A percentile compares a stretch with the other conserved stretches of the same genome.
phyloP scores from a whole-genome alignment of 352 stramenopile genomes.

The Pythium periplocum region DNA sequence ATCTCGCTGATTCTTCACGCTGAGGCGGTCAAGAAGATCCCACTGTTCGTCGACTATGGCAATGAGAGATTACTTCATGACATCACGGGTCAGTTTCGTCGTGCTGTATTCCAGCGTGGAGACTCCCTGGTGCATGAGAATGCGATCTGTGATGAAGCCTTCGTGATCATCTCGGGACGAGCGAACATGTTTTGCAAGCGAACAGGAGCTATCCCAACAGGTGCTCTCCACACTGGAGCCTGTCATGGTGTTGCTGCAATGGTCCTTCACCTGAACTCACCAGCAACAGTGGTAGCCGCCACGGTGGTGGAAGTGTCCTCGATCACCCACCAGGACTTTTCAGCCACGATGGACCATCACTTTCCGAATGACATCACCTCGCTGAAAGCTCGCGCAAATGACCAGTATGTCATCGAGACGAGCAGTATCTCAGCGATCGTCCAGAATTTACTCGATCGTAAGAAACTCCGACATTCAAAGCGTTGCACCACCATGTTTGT shows the following conservation, averaged over 20 bases:
- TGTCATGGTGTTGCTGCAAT: slow-evolving; percentile 66
- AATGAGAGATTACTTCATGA: slow-evolving; percentile 57
- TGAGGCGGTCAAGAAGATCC: slow-evolving; percentile 53
- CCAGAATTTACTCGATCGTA: slow-evolving; percentile 37
- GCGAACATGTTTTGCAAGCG: slow-evolving; percentile 56
- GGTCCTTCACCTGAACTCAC: slow-evolving; percentile 48
- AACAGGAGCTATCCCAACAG: slow-evolving; percentile 29
- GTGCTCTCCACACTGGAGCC: slow-evolving; percentile 43
- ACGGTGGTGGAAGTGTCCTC: slow-evolving; percentile 50
- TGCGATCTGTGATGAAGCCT: slow-evolving; percentile 64
- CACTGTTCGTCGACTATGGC: slow-evolving; percentile 46
- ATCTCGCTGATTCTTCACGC: slow-evolving; percentile 73
- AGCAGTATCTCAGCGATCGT: slow-evolving; percentile 42
- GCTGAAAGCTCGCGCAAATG: slow-evolving; percentile 29
- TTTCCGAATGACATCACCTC: slow-evolving; percentile 39
- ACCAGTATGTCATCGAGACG: slow-evolving; percentile 44
- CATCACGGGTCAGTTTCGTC: slow-evolving; percentile 64
- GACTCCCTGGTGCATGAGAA: slow-evolving; percentile 53
- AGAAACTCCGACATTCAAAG: slow-evolving; percentile 42
- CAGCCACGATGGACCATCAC: slow-evolving; percentile 34
- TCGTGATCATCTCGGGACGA: slow-evolving; percentile 53
- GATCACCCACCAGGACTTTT: slow-evolving; percentile 43
- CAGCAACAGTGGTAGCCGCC: slow-evolving; percentile 40
- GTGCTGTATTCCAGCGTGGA: slow-evolving; percentile 57
- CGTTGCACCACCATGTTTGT: slow-evolving; percentile 59